These are phyloP conservation scores for Periglandula ipomoeae DNA, from an alignment of 2,329 filamentous ascomycete genomes.

Conservation along the genomic window DNA sequence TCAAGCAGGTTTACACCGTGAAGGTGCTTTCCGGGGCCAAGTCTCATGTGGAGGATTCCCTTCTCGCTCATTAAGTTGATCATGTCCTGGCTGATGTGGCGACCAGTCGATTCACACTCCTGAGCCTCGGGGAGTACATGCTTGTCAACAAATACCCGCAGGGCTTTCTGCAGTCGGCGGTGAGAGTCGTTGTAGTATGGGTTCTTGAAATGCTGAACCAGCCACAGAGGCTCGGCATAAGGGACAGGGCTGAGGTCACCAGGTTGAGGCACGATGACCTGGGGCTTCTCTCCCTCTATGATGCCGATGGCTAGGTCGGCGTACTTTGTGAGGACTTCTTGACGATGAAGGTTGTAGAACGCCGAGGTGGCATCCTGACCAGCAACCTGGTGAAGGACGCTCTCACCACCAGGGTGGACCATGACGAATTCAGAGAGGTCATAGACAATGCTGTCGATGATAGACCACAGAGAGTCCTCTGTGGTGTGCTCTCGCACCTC, in stretches of 20 bases:
- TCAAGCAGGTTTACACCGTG: slow-evolving; percentile 60
- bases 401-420: slow-evolving; percentile 73
- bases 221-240: slow-evolving; percentile 79
- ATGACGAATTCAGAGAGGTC: slow-evolving; percentile 79
- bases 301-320: slow-evolving; percentile 64
- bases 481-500: slow-evolving; percentile 69
- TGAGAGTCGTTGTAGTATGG: slow-evolving; percentile 78
- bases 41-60: slow-evolving; percentile 70
- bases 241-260: slow-evolving; percentile 71
- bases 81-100: slow-evolving; percentile 60
- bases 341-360: slow-evolving; percentile 88
- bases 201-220: slow-evolving; percentile 64
- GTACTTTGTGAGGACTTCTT: slow-evolving; percentile 83
- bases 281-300: slow-evolving; percentile 63
- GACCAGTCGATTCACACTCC: slow-evolving; percentile 65
- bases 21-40: slow-evolving; percentile 76
- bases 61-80: slow-evolving; percentile 70
- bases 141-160: slow-evolving; percentile 63
- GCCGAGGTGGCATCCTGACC: slow-evolving; percentile 72
- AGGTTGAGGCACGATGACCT: slow-evolving; percentile 58
- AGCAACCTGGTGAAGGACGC: slow-evolving; percentile 71
- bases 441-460: slow-evolving; percentile 82
- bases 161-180: slow-evolving; percentile 54
- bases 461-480: slow-evolving; percentile 70
- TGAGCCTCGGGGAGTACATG: slow-evolving; percentile 67